Base-by-base conservation (phyloP, 768 basidiomycete genomes). In the Mycena venus region DNA sequence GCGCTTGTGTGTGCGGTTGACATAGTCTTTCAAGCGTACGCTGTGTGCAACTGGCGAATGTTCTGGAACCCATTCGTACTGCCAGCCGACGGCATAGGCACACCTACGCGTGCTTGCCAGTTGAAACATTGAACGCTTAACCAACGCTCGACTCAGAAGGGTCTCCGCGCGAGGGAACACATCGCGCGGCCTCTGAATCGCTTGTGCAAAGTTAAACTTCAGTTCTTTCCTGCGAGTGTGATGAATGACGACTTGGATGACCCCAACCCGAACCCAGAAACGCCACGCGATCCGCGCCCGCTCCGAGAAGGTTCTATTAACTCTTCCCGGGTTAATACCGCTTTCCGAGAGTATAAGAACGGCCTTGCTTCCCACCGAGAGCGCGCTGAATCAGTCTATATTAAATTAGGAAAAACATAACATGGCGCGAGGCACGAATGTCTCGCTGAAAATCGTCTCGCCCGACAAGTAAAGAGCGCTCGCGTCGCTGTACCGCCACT, bases 281-380 rank as follows among this genome's bases (percentile, higher is more conserved):
- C n/a, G 23, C 60, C 69, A 25, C 17, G 42, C 70, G 70, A 71
- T 71, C 70, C 62, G 70, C 62, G 53, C 70, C 70, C 62, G 61
- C 63, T 64, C 55, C 70, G 70, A 44, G 34, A 12, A 17, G 14
- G 21, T 25, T 53, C 49, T 47, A 49, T 59, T 47, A 61, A n/a
- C 12, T 19, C 40, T 63, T 47, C 38, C 21, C 15, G 47, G 47
- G 47, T 62, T 27, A n/a, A 49, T 49, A 36, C 21, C 40, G 38
- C 38, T 62, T 62, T 40, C 60, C n/a, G 58, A 34, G 55, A 21
- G 47, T 49, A 9, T 7, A 34, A 10, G 31, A 29, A 32, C 8
- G 53, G 53, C 53, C 27, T 29, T 8, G 15, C 14, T 47, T 47
- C n/a, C n/a, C n/a, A n/a, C n/a, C n/a, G n/a, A n/a, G n/a, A n/a